These are phyloP conservation scores for Brassica carinata DNA, from an alignment of 345 rosid species.

Conservation along the genomic window DNA sequence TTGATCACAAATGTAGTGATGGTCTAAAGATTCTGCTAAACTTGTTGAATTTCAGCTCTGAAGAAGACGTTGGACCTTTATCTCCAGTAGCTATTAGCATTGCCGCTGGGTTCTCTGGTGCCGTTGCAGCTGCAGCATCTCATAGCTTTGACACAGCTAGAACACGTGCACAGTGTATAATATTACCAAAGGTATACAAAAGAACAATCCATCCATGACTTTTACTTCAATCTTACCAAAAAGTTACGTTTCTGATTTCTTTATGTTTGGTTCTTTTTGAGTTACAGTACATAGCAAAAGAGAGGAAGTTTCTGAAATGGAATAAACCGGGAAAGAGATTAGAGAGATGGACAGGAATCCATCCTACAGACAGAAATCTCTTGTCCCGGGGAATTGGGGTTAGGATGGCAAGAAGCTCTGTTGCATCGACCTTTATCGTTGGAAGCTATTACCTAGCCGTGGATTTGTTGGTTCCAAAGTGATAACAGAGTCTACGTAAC, in stretches of 20 bases:
- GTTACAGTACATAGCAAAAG: constrained; percentile 63
- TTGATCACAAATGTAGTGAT: not conserved
- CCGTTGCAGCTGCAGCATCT: constrained; percentile 90
- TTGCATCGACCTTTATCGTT: constrained; percentile 63
- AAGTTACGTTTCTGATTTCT: not conserved
- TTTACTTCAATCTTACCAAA: not conserved
- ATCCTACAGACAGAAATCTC: constrained; percentile 78
- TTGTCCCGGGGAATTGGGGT: constrained; percentile 69
- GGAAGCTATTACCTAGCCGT: constrained; percentile 67
- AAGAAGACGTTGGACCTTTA: constrained; percentile 62
- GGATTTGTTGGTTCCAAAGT: constrained; percentile 13
- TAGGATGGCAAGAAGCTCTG: constrained; percentile 73
- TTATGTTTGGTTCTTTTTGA: not conserved
- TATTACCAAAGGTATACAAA: constrained; percentile 77
- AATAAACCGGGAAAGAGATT: constrained; percentile 74
- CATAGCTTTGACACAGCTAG: constrained; percentile 93
- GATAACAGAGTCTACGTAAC: not conserved
- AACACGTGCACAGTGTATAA: constrained; percentile 71
- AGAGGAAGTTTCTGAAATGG: constrained; percentile 79
- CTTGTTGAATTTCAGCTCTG: constrained; percentile 47
- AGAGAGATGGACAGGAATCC: constrained; percentile 86
- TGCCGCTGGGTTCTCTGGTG: constrained; percentile 85
- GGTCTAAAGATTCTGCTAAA: constrained; percentile 4
- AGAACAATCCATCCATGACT: not conserved
- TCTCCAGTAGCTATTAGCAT: constrained; percentile 17